These are phyloP conservation scores for Cyberlindnera misumaiensis DNA, from an alignment of 805 yeast species.

Conservation along the genomic window DNA sequence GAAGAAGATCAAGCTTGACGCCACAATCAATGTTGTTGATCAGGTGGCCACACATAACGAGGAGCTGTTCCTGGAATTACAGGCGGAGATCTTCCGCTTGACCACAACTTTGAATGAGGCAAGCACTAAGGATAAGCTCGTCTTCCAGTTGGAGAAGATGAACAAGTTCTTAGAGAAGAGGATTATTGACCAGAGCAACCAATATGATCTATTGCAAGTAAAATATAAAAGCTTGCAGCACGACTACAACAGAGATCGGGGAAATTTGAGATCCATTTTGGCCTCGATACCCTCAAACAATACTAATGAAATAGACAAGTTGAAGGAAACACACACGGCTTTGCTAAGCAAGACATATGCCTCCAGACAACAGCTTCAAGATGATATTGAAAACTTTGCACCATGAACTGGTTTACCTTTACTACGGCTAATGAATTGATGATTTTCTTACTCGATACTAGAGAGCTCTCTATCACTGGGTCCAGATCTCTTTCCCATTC, in stretches of 20 bases:
- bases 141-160: constrained; percentile 17
- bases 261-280: not conserved
- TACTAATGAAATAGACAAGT: not conserved
- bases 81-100: constrained; percentile 14
- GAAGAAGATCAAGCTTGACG: constrained; percentile 58
- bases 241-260: not conserved
- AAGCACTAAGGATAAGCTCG: constrained; percentile 12
- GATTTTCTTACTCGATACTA: too few relatives aligned
- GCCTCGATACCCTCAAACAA: not conserved
- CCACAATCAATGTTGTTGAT: constrained; percentile 36
- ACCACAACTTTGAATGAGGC: constrained; percentile 13
- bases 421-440: not conserved
- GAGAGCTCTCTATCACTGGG: constrained; percentile 25
- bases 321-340: not conserved
- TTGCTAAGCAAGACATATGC: not conserved
- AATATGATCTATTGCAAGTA: constrained; percentile 15
- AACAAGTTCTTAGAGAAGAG: constrained; percentile 22
- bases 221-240: constrained; percentile 2
- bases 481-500: constrained; percentile 63
- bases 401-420: not conserved
- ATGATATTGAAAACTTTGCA: constrained; percentile 2
- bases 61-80: constrained; percentile 12
- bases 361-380: not conserved
- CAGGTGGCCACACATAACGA: constrained; percentile 7
- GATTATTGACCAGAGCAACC: constrained; percentile 22